These are phyloP conservation scores for Protomyces lactucae-debilis DNA, from an alignment of 1,139 yeast species.

Conservation along the genomic window DNA sequence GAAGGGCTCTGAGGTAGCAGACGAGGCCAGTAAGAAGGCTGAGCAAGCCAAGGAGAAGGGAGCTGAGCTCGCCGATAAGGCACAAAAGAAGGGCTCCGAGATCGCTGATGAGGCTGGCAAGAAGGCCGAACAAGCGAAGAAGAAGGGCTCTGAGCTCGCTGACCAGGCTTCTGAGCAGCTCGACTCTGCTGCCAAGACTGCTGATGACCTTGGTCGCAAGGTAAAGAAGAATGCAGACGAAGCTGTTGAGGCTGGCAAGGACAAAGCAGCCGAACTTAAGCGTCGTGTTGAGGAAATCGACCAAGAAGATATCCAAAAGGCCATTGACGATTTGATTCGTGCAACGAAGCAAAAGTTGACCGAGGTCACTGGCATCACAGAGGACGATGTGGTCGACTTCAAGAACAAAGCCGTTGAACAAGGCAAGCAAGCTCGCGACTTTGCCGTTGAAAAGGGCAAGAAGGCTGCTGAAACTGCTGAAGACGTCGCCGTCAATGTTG, in stretches of 20 bases:
- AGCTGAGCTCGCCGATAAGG: slow-evolving; percentile 24
- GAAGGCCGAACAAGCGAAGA: not conserved
- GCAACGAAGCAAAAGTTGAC: slow-evolving; percentile 5
- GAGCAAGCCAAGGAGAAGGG: slow-evolving; percentile 24
- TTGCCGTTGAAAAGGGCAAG: slow-evolving; percentile 8
- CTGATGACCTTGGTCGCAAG: slow-evolving; percentile 6
- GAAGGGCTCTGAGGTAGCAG: not conserved
- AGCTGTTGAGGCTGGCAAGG: slow-evolving; percentile 12
- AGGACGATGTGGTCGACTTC: slow-evolving; percentile 17
- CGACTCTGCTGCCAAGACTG: slow-evolving; percentile 4
- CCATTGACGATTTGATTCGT: not conserved
- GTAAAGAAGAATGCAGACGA: slow-evolving; percentile 25
- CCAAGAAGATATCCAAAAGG: not conserved
- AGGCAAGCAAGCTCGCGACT: slow-evolving; percentile 2
- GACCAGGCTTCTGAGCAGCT: not conserved
- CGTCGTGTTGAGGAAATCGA: not conserved
- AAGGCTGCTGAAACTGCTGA: slow-evolving; percentile 7
- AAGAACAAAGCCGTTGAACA: not conserved
- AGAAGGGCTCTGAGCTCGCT: not conserved
- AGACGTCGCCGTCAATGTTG: slow-evolving; percentile 11
- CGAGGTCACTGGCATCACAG: slow-evolving; percentile 1
- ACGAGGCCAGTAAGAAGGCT: not conserved
- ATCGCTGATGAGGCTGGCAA: slow-evolving; percentile 10
- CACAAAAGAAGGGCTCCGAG: slow-evolving; percentile 4
- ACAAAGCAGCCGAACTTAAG: slow-evolving; percentile 1